Base-by-base conservation (phyloP, 495 filamentous ascomycete species). In the Penicillium egyptiacum region DNA sequence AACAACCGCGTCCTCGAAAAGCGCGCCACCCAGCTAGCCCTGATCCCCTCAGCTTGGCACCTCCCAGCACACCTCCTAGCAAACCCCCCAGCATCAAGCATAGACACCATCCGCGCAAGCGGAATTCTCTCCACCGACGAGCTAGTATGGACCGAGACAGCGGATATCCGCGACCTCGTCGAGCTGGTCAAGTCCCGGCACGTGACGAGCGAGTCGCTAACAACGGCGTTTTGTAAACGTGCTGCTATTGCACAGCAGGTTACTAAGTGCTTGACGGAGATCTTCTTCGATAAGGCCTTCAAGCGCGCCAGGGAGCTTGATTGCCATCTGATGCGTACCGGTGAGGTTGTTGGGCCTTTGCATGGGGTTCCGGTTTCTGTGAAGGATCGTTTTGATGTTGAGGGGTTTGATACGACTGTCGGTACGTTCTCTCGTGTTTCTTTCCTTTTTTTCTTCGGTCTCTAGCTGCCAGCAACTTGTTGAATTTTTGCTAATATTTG, bases 341-440 rank as follows among this genome's bases (percentile, higher is more conserved):
- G 72, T 2, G 76, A 76, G 46, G 65, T 76, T 16, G 64, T 82
- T 19, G 86, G 86, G 0, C 85, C 85, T 4, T 72, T 89, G 1
- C 86, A 89, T 60, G 86, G 86, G 14, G 49, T 89, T 22, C 86
- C 86, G 0, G 82, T 88, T 44, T 83, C 79, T 30, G 73, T 88
- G 11, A 89, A 89, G 66, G 86, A 88, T 64, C 79, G 81, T 46
- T 74, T 87, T 53, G 71, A 74, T 53, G 76, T 89, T 50, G 72
- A 82, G 61, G 83, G 76, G 2, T 63, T 80, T 37, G 69, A 75
- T 61, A 70, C 74, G 7, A 71, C 68, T 22, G 58, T 75, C 62
- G 73, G 71, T 75, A 44, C 37, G 71, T 57, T 33, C 28, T 26
- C 2, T 26, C 3, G 9, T 26, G 11, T 6, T 48, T 31, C 0